Percentiles rank a stretch among this genome's conserved stretches.
These are phyloP conservation scores for Anthracocystis setariae DNA, from an alignment of 1,284 basidiomycete genomes.

Conservation along the genomic window DNA sequence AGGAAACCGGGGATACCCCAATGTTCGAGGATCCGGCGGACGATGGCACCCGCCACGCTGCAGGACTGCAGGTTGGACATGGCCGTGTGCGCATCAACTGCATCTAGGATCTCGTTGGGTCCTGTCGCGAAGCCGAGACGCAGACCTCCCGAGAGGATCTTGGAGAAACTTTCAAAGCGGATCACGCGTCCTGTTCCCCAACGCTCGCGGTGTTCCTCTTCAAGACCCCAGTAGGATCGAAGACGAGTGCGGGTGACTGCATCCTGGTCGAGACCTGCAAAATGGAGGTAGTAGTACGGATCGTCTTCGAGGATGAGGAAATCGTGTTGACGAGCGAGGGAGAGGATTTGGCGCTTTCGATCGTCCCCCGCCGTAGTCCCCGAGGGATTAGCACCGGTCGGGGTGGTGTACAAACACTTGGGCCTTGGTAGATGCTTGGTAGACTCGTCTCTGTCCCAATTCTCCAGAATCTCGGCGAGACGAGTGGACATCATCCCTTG, in stretches of 20 bases:
- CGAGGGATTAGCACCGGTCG: conserved; percentile 67
- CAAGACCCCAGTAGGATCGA: conserved; percentile 61
- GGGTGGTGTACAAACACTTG: conserved; percentile 83
- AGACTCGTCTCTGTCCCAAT: conserved; percentile 74
- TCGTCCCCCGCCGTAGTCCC: conserved; percentile 69
- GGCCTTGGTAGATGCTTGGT: conserved; percentile 75
- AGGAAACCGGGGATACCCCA: conserved; percentile 79
- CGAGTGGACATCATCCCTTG: conserved; percentile 77
- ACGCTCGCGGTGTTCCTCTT: conserved; percentile 52
- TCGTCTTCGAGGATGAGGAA: conserved; percentile 59
- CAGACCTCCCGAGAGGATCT: conserved; percentile 66
- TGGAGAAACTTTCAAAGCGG: conserved; percentile 73
- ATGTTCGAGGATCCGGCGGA: conserved; percentile 76
- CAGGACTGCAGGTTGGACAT: conserved; percentile 80
- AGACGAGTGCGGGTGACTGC: conserved; percentile 47
- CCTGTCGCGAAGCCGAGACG: conserved; percentile 82
- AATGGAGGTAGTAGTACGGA: conserved; percentile 63
- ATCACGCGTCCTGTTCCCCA: conserved; percentile 63
- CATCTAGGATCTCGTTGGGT: conserved; percentile 77
- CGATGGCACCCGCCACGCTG: conserved; percentile 79
- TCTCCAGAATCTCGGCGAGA: conserved; percentile 77
- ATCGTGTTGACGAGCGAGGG: conserved; percentile 70
- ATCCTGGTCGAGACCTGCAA: conserved; percentile 59
- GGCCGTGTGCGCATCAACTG: conserved; percentile 77
- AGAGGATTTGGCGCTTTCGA: conserved; percentile 81